Evolutionary conservation across 345 rosid species (phyloP).

Genomic region (Heritiera fomes): DNA sequence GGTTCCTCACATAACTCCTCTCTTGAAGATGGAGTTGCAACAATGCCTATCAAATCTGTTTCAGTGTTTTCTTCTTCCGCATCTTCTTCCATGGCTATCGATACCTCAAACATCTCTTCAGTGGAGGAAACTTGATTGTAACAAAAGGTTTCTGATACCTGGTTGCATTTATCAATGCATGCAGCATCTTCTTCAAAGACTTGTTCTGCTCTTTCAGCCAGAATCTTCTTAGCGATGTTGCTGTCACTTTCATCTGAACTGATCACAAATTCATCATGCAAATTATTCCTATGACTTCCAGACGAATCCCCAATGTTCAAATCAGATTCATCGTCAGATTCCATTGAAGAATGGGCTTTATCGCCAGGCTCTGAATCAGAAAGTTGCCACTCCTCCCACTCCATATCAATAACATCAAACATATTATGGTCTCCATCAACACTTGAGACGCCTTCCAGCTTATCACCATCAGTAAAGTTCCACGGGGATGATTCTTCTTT

Average conservation of each 20-base stretch:
- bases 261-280: slow-evolving; percentile 17
- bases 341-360: slow-evolving; percentile 25
- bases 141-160: slow-evolving; percentile 12
- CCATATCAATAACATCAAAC: slow-evolving; percentile 47
- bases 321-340: slow-evolving; percentile 28
- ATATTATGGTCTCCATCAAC: slow-evolving; percentile 21
- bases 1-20: slow-evolving; percentile 13
- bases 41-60: slow-evolving; percentile 1
- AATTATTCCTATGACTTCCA: slow-evolving; percentile 22
- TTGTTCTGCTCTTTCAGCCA: slow-evolving; percentile 28
- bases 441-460: slow-evolving; percentile 25
- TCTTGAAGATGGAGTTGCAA: slow-evolving; percentile 14
- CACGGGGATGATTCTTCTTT: slow-evolving; percentile 21
- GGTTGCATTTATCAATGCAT: slow-evolving; percentile 26
- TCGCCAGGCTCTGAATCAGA: slow-evolving; percentile 26
- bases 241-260: slow-evolving; percentile 17
- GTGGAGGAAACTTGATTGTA: slow-evolving; percentile 24
- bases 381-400: slow-evolving; percentile 44
- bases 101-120: slow-evolving; percentile 23
- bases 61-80: slow-evolving; percentile 19
- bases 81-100: slow-evolving; percentile 21
- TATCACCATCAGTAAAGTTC: slow-evolving; percentile 21
- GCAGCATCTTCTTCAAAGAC: slow-evolving; percentile 30
- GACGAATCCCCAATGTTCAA: slow-evolving; percentile 18
- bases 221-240: slow-evolving; percentile 29